Conservation (phyloP, 2,329 filamentous ascomycete genomes). For the Ophiostoma triangulosporum region DNA sequence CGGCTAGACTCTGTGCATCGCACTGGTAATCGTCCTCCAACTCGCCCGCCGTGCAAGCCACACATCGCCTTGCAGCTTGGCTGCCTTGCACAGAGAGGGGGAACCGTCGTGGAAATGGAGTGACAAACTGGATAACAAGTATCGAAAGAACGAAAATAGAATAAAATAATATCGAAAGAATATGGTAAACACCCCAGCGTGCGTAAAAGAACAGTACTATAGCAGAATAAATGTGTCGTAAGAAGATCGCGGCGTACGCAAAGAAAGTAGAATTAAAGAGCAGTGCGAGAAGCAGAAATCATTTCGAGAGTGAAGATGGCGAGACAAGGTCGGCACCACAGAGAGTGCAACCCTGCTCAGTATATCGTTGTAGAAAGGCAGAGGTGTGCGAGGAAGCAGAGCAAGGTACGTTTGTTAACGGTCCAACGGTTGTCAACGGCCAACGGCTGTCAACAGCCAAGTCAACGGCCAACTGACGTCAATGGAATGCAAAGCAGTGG, state of each 20-base stretch:
- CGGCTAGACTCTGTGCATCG: neutral
- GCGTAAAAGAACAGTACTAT: neutral
- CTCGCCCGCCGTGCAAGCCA: neutral
- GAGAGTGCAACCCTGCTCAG: no score
- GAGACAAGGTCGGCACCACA: neutral
- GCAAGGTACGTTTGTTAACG: no score
- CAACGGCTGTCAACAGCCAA: no score
- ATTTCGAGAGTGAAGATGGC: neutral
- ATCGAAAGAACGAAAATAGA: neutral
- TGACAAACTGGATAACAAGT: neutral
- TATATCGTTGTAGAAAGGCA: no score
- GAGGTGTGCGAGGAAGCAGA: no score
- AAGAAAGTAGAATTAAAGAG: neutral
- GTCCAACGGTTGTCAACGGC: no score
- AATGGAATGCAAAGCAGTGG: no score
- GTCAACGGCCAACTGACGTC: no score
- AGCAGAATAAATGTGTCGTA: neutral
- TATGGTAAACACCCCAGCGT: neutral
- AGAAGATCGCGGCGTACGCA: neutral
- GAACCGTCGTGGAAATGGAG: neutral
- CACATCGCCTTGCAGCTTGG: no score
- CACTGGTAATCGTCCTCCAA: neutral
- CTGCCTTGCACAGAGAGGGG: neutral
- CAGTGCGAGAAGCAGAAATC: neutral
- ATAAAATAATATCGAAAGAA: neutral